Conservation (phyloP, 1,139 yeast species). For the Geotrichum reessii region DNA sequence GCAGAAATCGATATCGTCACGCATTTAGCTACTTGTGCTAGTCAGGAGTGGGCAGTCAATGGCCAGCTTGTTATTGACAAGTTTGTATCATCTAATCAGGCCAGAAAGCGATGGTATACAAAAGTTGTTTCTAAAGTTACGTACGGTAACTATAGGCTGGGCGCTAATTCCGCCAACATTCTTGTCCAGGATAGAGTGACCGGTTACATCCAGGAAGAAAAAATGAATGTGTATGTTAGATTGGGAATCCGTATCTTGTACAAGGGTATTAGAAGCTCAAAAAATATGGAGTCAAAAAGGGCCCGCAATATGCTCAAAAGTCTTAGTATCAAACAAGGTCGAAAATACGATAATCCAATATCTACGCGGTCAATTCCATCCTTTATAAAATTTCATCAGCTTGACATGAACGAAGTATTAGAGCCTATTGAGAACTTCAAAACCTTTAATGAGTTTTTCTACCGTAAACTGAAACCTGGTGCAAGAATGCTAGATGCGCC, state of each 20-base stretch:
- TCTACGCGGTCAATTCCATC: conserved; percentile 66
- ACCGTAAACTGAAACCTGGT: conserved; percentile 64
- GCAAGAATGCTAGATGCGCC: conserved; percentile 66
- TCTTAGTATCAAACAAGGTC: conserved; percentile 75
- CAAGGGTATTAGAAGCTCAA: conserved; percentile 53
- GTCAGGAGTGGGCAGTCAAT: conserved; percentile 69
- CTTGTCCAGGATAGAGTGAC: conserved; percentile 87
- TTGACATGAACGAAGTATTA: conserved; percentile 66
- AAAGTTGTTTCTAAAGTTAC: conserved; percentile 76
- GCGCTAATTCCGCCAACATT: conserved; percentile 89
- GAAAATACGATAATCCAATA: conserved; percentile 65
- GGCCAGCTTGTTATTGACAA: conserved; percentile 60
- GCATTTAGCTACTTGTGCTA: conserved; percentile 83
- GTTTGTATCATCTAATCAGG: conserved; percentile 75
- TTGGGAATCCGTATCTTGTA: conserved; percentile 80
- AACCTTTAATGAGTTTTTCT: conserved; percentile 87
- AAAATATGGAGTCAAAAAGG: conserved; percentile 50
- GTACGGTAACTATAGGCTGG: conserved; percentile 81
- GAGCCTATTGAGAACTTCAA: conserved; percentile 47
- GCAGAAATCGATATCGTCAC: conserved; percentile 66
- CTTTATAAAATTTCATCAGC: conserved; percentile 73
- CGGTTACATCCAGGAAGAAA: conserved; percentile 84
- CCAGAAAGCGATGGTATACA: conserved; percentile 84
- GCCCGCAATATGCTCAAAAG: conserved; percentile 55
- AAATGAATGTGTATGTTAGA: conserved; percentile 83